Base-by-base conservation (phyloP, 306 rosid genomes). In the Corylus avellana region DNA sequence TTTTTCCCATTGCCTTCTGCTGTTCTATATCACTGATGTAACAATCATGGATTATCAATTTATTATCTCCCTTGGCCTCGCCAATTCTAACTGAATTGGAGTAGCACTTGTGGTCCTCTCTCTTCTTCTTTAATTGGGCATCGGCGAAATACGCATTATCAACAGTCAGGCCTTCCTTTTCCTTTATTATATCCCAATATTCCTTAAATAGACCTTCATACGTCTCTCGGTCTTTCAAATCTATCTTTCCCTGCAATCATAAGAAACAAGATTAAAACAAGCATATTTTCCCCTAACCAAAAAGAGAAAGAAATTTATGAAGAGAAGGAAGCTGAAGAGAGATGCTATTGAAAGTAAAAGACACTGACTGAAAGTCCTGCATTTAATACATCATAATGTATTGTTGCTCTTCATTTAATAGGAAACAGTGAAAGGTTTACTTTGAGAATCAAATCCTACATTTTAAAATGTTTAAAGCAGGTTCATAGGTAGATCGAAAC, bases 191-290 rank as follows among this genome's bases (percentile, higher is more conserved):
- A 8, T 87, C 94, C 97, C 97, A 92, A 70, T 90, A 94, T 79
- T 87, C 92, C 86, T 91, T 92, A 87, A 94, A 92, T 8, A 92
- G 84, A 76, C 87, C 76, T 84, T 94, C 97, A 11, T 79, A 78
- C 18, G 97, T 86, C 59, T 89, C 90, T 63, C 77, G 82, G 22
- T 91, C 94, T 73, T 70, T 55, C 55, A 92, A 84, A 67, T 69
- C 87, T 78, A 92, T 76, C 50, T 63, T 74, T 29, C 76, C 88
- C 97, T 94, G 85, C 80, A 85, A 47, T 66, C 25, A 79, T 76
- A 74, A 16, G 73, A 48, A 54, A 63, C 59, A 46, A 48, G 54
- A 57, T 63, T 22, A 70, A 71, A 56, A 73, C 25, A 47, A 29
- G 54, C 49, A 39, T 25, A 22, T 46, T 39, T 57, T 64, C 73